Percentiles rank a stretch among this genome's conserved stretches.
Evolutionary conservation across 495 filamentous ascomycete species (phyloP).

Genomic region (Hyaloscypha finlandica): DNA sequence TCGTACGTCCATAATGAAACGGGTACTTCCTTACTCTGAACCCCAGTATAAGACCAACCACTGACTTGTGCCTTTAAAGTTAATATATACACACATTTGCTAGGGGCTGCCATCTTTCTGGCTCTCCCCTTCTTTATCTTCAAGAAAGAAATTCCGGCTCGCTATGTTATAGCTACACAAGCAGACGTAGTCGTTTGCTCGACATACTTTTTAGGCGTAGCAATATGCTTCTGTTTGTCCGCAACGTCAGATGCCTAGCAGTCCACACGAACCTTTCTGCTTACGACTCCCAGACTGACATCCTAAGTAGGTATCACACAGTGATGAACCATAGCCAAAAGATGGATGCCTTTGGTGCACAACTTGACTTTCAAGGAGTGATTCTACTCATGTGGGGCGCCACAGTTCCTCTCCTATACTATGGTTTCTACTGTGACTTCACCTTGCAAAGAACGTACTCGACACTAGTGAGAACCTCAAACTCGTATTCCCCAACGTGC

Average conservation of each 20-base stretch:
- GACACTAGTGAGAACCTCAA: slow-evolving; percentile 16
- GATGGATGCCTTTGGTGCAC: slow-evolving; percentile 41
- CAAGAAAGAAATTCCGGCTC: slow-evolving; percentile 34
- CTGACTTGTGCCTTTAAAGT: slow-evolving; percentile 33
- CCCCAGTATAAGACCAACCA: neutral
- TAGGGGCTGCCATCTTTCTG: slow-evolving; percentile 50
- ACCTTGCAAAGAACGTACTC: slow-evolving; percentile 41
- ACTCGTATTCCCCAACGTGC: slow-evolving; percentile 18
- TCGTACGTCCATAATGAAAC: slow-evolving; percentile 49
- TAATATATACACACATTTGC: slow-evolving; percentile 53
- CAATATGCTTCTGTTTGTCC: slow-evolving; percentile 52
- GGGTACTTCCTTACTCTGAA: neutral
- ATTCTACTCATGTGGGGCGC: slow-evolving; percentile 55
- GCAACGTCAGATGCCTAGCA: slow-evolving; percentile 34
- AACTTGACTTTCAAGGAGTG: slow-evolving; percentile 56
- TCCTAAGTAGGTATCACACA: slow-evolving; percentile 45
- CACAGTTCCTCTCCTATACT: slow-evolving; percentile 52
- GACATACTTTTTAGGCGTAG: slow-evolving; percentile 51
- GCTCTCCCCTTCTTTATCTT: slow-evolving; percentile 43
- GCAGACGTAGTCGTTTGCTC: slow-evolving; percentile 48
- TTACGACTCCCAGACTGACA: slow-evolving; percentile 17
- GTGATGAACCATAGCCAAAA: slow-evolving; percentile 48
- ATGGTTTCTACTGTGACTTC: slow-evolving; percentile 46
- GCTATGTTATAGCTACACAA: slow-evolving; percentile 35
- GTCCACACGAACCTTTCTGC: neutral